Evolutionary conservation across 306 rosid species (phyloP), one percentile per base, ranked within the genome.

Genomic region (Prunus fruticosa): DNA sequence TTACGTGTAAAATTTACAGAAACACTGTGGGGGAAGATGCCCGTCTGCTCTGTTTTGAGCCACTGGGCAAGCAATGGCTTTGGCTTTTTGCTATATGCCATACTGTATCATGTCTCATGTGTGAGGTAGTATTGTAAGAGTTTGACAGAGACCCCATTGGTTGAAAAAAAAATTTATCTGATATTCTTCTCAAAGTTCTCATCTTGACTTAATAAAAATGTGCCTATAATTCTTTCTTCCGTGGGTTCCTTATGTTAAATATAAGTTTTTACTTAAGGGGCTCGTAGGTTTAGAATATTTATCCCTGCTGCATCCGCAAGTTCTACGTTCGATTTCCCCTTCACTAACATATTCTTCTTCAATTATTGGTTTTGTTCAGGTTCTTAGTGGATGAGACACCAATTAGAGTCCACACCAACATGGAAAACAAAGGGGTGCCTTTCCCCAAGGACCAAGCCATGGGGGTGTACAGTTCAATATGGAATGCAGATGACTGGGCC

Each of bases 401-500:
- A 27, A 86, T 92, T 5, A 83, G 99, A 71, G 97, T 88, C 34
- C 98, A 89, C 82, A 81, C 87, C 60, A 92, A 92, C 79, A 69
- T 96, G 84, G 99, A 96, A 50, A 86, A 82, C 82, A 92, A 83
- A 16, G 99, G 99, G 1, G 64, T 96, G 12, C 89, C 99, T 0
- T 92, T 81, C 67, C 98, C 98, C 0, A 84, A 87, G 30, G 97
- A 96, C 81, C 99, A 96, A 66, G 79, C 98, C 2, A 96, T 96
- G 98, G 97, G 99, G 0, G 92, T 96, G 1, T 92, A 90, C 81
- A 92, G 99, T 69, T 96, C 99, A 0, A 89, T 96, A 25, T 96
- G 98, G 99, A 96, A 92, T 18, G 99, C 97, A 0, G 99, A 96
- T 16, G 98, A 96, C 62, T 96, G 98, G 99, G 99, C 98, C n/a